Evolutionary conservation across 495 filamentous ascomycete species (phyloP), one percentile per base, ranked within the genome.

Genomic region (Hypoxylon perforatum): DNA sequence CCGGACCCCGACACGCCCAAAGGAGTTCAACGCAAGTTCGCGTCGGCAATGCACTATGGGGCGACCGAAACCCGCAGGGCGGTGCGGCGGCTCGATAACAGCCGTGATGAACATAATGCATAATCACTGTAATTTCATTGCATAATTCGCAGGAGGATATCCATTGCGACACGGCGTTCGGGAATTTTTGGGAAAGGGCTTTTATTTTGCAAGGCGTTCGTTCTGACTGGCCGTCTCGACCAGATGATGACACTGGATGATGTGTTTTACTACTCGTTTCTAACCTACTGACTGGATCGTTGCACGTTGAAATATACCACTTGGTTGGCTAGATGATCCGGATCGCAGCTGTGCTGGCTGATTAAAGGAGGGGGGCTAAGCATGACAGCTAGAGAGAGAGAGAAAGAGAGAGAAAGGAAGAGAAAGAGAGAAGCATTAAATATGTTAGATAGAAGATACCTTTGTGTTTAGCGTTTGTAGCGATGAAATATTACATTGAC

Each of bases 21-120:
- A 60, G 70, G 38, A 75, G 25, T 39, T 70, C 66, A 15, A 65
- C 70, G 22, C 70, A 71, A 58, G 45, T 62, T 19, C 61, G 48
- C 9, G 49, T 71, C n/a, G 70, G 67, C n/a, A 71, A 70, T 25
- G 72, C 66, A 3, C 35, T 72, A 30, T 73, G 72, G 70, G 66
- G 67, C 15, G 56, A 75, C 36, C 63, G 42, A 23, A 54, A 44
- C 45, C 53, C 23, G 21, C 66, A 47, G n/a, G 59, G 58, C 21
- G 44, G 41, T 28, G 53, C 63, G 15, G 57, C 63, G 15, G 57
- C 11, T 22, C 58, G 44, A 56, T 41, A 30, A n/a, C 25, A 33
- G 25, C 30, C 14, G 19, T 45, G 14, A 45, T 15, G 30, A 11
- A 36, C 10, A 23, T 25, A 4, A 57, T 36, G 38, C 28, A 49